Evolutionary conservation across 2,329 filamentous ascomycete species (phyloP).

Genomic region (Colletotrichum caudatum): DNA sequence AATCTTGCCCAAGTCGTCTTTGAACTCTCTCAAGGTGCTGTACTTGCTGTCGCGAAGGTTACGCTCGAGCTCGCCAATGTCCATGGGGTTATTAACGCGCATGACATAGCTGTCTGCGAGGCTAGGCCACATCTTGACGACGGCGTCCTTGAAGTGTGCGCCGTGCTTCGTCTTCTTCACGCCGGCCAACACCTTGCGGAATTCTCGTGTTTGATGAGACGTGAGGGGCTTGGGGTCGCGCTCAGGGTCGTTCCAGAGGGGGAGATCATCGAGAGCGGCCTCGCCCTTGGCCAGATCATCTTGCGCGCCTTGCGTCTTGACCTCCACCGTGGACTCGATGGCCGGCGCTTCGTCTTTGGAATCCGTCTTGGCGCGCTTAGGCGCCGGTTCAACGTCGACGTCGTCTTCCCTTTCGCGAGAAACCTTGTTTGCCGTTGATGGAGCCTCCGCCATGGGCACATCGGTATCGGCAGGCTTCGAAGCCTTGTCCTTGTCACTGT

Average conservation of each 20-base stretch:
- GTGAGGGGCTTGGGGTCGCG: slow-evolving; percentile 66
- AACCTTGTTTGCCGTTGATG: slow-evolving; percentile 66
- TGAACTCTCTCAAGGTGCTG: slow-evolving; percentile 76
- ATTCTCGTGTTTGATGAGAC: slow-evolving; percentile 68
- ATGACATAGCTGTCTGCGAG: slow-evolving; percentile 81
- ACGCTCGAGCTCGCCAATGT: slow-evolving; percentile 84
- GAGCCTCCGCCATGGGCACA: slow-evolving; percentile 66
- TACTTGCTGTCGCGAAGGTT: slow-evolving; percentile 80
- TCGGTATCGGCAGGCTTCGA: slow-evolving; percentile 48
- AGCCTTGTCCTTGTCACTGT: slow-evolving; percentile 47
- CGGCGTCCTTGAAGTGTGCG: slow-evolving; percentile 79
- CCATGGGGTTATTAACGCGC: slow-evolving; percentile 81
- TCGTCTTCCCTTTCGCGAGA: slow-evolving; percentile 85
- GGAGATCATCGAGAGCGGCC: slow-evolving; percentile 47
- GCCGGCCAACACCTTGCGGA: slow-evolving; percentile 75
- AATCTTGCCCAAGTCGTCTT: slow-evolving; percentile 80
- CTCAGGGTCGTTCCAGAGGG: slow-evolving; percentile 57
- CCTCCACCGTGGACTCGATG: slow-evolving; percentile 45
- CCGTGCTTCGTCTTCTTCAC: slow-evolving; percentile 91
- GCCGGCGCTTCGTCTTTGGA: slow-evolving; percentile 57
- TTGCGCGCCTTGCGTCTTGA: slow-evolving; percentile 50
- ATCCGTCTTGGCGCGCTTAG: slow-evolving; percentile 86
- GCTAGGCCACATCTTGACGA: slow-evolving; percentile 78
- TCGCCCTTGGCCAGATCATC: slow-evolving; percentile 42
- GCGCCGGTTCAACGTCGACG: slow-evolving; percentile 71